Evolutionary conservation across 2,329 filamentous ascomycete genomes (phyloP).

Genomic region (Colletotrichum tropicale): DNA sequence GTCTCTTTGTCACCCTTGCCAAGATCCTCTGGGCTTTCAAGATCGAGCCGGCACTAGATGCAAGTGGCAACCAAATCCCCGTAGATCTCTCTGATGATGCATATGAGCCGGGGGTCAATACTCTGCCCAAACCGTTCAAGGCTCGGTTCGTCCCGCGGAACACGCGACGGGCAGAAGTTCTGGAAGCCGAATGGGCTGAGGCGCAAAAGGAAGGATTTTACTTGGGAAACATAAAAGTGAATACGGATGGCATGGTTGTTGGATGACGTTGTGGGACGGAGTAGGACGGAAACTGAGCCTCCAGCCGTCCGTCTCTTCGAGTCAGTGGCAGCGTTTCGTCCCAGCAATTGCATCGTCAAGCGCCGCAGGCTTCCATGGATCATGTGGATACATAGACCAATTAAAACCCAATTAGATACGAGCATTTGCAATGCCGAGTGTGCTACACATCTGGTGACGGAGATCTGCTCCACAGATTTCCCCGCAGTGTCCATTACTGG

Average conservation of each 20-base stretch:
- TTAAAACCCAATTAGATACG: background rate
- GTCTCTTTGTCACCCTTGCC: slow-evolving; percentile 48
- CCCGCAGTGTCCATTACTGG: background rate
- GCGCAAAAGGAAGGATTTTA: background rate
- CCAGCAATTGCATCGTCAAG: background rate
- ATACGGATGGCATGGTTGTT: background rate
- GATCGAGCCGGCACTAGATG: slow-evolving; percentile 25
- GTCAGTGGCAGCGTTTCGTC: background rate
- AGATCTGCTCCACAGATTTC: background rate
- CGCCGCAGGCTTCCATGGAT: background rate
- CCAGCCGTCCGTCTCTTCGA: background rate
- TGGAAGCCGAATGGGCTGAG: background rate
- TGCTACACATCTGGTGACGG: background rate
- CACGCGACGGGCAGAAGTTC: background rate
- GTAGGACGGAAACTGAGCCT: background rate
- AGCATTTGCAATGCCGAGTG: background rate
- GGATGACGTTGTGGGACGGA: background rate
- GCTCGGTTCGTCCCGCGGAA: background rate
- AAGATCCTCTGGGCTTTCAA: slow-evolving; percentile 60
- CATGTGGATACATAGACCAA: background rate
- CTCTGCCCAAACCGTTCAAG: background rate
- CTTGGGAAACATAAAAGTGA: background rate
- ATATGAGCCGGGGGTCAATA: background rate
- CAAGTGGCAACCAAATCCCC: background rate
- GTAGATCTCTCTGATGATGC: background rate